These are phyloP conservation scores for fission yeast (Schizosaccharomyces pombe) DNA, from an alignment of 805 yeast genomes.

Conservation along the genomic window DNA sequence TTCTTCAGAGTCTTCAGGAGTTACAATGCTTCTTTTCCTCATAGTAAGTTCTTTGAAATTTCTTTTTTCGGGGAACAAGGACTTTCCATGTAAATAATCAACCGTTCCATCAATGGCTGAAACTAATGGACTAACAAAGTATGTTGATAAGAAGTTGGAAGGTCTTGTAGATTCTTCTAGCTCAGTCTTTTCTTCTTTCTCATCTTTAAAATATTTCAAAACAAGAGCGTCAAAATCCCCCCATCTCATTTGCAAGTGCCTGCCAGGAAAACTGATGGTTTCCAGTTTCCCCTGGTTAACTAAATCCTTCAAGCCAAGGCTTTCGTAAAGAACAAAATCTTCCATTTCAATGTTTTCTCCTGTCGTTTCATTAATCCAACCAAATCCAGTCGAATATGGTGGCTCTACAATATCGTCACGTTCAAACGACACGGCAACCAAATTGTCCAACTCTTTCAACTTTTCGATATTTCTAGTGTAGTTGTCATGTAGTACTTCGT, in stretches of 20 bases:
- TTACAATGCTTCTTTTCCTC: too few species aligned
- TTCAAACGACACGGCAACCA: conserved; percentile 37
- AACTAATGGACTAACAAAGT: not conserved
- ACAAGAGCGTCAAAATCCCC: not conserved
- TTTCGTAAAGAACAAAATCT: conserved; percentile 26
- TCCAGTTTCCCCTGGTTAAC: conserved; percentile 23
- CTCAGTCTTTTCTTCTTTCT: not conserved
- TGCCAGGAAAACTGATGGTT: conserved; percentile 29
- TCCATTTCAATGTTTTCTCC: conserved; percentile 24
- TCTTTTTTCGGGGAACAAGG: not conserved
- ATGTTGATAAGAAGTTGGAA: not conserved
- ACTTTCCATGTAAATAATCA: too few species aligned
- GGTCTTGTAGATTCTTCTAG: not conserved
- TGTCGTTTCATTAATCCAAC: conserved; percentile 25
- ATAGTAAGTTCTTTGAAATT: not conserved
- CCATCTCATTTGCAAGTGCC: conserved; percentile 40
- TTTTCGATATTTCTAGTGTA: conserved; percentile 20
- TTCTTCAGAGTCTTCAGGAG: too few species aligned
- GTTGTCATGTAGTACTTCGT: conserved; percentile 22
- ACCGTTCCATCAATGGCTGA: too few species aligned
- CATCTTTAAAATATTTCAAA: not conserved
- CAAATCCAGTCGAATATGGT: conserved; percentile 41
- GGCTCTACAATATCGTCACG: conserved; percentile 52
- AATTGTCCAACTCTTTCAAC: conserved; percentile 23
- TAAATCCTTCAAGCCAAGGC: conserved; percentile 34